Percentiles rank a stretch among this genome's conserved stretches.
Conservation (phyloP, 192 early-diverging fungal genomes). For the Coemansia sp. region DNA sequence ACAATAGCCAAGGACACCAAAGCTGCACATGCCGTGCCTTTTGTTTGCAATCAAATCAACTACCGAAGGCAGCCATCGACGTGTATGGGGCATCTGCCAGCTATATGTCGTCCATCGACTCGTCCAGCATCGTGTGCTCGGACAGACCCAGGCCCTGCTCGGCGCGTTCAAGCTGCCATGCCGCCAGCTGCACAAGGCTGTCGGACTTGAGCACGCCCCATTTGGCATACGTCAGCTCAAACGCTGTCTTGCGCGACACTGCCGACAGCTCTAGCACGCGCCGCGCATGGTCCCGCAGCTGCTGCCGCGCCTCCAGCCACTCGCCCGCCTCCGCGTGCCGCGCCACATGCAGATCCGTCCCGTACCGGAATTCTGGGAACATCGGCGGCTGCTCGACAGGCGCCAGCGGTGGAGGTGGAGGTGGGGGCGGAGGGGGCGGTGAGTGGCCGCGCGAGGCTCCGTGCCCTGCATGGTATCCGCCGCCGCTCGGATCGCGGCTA, state of each 20-base stretch:
- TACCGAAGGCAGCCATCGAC: too few relatives aligned
- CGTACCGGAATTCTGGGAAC: conserved; percentile 16
- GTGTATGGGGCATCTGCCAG: too few relatives aligned
- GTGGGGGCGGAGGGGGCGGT: conserved; percentile 5
- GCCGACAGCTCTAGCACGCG: conserved; percentile 35
- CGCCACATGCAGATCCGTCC: conserved; percentile 42
- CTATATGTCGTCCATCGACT: conserved; percentile 19
- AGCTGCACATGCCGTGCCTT: too few relatives aligned
- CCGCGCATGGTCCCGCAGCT: conserved; percentile 33
- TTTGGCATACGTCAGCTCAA: conserved; percentile 32
- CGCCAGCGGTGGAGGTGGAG: too few relatives aligned
- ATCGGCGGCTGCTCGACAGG: conserved; percentile 13
- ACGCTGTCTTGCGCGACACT: conserved; percentile 25
- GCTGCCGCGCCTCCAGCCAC: conserved; percentile 38
- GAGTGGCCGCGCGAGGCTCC: conserved; percentile 25
- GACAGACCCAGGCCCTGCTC: conserved; percentile 39
- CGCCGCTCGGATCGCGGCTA: conserved; percentile 21
- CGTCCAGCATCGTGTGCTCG: conserved; percentile 21
- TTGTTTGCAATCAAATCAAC: too few relatives aligned
- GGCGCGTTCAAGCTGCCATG: conserved; percentile 51
- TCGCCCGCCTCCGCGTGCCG: conserved; percentile 21
- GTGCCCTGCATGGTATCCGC: conserved; percentile 19
- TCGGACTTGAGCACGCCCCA: conserved; percentile 45
- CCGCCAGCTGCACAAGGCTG: conserved; percentile 37
- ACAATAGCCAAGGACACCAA: too few relatives aligned